These are phyloP conservation scores for Lichtheimia ramosa DNA, from an alignment of 371 early-diverging fungal species.

Conservation along the genomic window DNA sequence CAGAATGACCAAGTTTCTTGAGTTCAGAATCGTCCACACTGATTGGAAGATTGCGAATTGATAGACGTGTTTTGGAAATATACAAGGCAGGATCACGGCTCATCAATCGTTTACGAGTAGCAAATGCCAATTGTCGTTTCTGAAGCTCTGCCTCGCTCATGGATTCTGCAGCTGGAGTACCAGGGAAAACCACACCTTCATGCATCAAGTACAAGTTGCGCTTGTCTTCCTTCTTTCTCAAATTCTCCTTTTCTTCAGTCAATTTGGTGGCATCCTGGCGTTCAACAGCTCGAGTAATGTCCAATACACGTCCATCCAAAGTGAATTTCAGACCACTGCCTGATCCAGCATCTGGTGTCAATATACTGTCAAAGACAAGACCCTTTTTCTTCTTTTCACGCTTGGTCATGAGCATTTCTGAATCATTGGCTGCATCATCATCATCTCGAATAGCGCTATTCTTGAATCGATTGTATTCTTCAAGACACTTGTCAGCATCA, in stretches of 20 bases:
- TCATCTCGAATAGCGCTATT: slow-evolving; percentile 42
- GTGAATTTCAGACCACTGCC: slow-evolving; percentile 65
- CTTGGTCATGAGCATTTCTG: slow-evolving; percentile 36
- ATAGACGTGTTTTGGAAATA: slow-evolving; percentile 86
- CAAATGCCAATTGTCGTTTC: slow-evolving; percentile 77
- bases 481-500: slow-evolving; percentile 76
- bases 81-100: slow-evolving; percentile 84
- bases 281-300: slow-evolving; percentile 80
- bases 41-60: slow-evolving; percentile 80
- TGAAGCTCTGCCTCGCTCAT: slow-evolving; percentile 73
- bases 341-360: slow-evolving; percentile 68
- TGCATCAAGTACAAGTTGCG: slow-evolving; percentile 79
- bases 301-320: slow-evolving; percentile 80
- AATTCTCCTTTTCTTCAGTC: slow-evolving; percentile 58
- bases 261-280: slow-evolving; percentile 69
- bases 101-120: slow-evolving; percentile 76
- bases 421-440: slow-evolving; percentile 28
- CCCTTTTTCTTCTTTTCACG: slow-evolving; percentile 59
- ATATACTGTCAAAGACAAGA: slow-evolving; percentile 58
- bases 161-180: slow-evolving; percentile 75
- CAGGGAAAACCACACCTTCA: slow-evolving; percentile 84
- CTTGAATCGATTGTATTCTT: slow-evolving; percentile 61
- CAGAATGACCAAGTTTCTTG: slow-evolving; percentile 61
- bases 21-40: slow-evolving; percentile 73
- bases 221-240: slow-evolving; percentile 74